A percentile compares a stretch with the other conserved stretches of the same genome.
phyloP scores from a whole-genome alignment of 257 asterid species.

The Rehmannia glutinosa region DNA sequence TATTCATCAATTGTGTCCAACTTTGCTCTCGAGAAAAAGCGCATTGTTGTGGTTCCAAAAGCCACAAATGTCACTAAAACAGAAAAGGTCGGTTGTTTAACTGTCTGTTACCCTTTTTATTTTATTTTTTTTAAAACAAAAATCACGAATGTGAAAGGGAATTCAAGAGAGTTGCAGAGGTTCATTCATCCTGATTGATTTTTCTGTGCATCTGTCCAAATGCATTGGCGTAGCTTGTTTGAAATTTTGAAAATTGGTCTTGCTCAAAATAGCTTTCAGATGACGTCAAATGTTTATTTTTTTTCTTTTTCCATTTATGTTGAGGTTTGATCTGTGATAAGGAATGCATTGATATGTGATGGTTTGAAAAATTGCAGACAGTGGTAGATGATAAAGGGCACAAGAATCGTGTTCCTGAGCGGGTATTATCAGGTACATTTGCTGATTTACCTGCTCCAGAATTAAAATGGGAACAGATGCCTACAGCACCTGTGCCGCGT shows the following conservation, averaged over 20 bases:
- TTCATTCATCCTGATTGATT: too few relatives aligned
- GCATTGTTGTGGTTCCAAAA: conserved; percentile 24
- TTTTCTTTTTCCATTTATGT: not conserved
- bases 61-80: not conserved
- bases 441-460: conserved; percentile 79
- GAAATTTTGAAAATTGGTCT: too few relatives aligned
- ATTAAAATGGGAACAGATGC: conserved; percentile 75
- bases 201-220: too few relatives aligned
- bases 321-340: not conserved
- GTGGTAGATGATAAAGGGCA: not conserved
- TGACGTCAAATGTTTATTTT: not conserved
- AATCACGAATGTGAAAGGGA: not conserved
- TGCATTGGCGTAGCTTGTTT: not conserved
- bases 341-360: not conserved
- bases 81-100: conserved; percentile 27
- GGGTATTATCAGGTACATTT: conserved; percentile 49
- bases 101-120: not conserved
- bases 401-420: conserved; percentile 23
- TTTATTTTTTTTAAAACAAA: not conserved
- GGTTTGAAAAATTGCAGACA: conserved; percentile 6
- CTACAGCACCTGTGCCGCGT: conserved; percentile 76
- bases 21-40: conserved; percentile 24
- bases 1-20: conserved; percentile 34
- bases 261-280: too few relatives aligned
- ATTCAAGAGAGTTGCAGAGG: not conserved